Base-by-base conservation (phyloP, 2,329 filamentous ascomycete species). In the Apiospora hydei region DNA sequence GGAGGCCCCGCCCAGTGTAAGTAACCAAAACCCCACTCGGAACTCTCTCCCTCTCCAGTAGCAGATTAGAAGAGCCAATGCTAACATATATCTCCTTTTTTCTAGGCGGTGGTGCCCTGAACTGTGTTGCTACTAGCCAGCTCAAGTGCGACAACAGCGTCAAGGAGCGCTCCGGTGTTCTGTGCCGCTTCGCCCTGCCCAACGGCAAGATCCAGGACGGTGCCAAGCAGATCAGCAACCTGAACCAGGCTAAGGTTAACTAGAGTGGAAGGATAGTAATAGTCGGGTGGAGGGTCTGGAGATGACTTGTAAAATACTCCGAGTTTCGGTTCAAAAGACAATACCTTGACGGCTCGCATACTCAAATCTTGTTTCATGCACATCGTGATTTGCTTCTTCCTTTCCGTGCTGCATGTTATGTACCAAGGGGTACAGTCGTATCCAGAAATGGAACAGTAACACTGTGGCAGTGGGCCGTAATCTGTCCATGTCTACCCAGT, bases 1-100 rank as follows among this genome's bases (percentile, higher is more conserved):
- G 73, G 73, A 18, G 70, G 73, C 41, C 34, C 43, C 64, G 73
- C 71, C 70, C 66, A 73, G 66, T 70, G 73, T 82, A 73, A 75
- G 81, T 76, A 51, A 51, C 11, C 2, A 16, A 26, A 67, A 78
- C 41, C 2, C 24, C 67, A 21, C 24, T 4, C 26, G 18, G 3
- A 34, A 16, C 26, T 38, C 53, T 64, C 21, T 30, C 53, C 34
- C 26, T 64, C 24, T 6, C 3, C 46, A 30, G 5, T 13, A 67
- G 21, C 1, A 43, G 64, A 13, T 38, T 38, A 38, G 34, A 30
- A 24, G 7, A 44, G 14, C 7, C 24, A 44, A 13, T 16, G n/a
- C 66, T 68, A 21, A 68, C 44, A 30, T 34, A 30, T 30, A 3
- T 4, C 11, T 43, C 11, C 66, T 11, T 11, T 38, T 38, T 21